A percentile compares a stretch with the other conserved stretches of the same genome.
Conservation (phyloP, 257 asterid species). For the Nicotiana undulata region DNA sequence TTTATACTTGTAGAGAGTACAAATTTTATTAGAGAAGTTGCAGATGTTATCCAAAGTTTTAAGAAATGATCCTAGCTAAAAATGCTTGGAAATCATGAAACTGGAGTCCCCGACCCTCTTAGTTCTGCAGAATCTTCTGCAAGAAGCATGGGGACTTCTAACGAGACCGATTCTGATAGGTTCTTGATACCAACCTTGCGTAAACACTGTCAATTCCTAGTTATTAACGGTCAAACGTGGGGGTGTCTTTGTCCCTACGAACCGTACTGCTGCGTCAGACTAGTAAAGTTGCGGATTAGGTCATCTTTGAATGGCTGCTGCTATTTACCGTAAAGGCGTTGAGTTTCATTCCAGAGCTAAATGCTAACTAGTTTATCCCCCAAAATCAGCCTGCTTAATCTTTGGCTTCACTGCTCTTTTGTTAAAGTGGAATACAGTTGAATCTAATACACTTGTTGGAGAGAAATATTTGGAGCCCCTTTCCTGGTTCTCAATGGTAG, state of each 20-base stretch:
- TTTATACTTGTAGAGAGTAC: not conserved
- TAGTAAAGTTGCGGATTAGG: not conserved
- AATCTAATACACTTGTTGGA: not conserved
- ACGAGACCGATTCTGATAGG: not conserved
- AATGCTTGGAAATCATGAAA: not conserved
- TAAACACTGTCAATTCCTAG: not conserved
- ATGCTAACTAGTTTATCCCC: not conserved
- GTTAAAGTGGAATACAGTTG: not conserved
- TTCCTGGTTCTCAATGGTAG: not conserved
- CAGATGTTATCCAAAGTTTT: not conserved
- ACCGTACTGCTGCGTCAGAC: not conserved
- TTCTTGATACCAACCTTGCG: not conserved
- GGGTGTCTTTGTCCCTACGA: not conserved
- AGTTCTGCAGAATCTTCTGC: not conserved
- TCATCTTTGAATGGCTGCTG: not conserved
- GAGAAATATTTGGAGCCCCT: not conserved
- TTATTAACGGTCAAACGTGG: not conserved
- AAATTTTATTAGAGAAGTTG: not conserved
- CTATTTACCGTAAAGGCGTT: not conserved
- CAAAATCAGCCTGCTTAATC: not conserved
- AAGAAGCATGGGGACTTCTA: not conserved
- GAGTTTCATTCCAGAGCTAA: not conserved
- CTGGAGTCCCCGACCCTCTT: not conserved
- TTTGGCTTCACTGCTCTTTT: not conserved
- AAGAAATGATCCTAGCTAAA: not conserved